Percentiles rank a stretch among this genome's conserved stretches.
Conservation (phyloP, 164 flowering plant genomes). For the Saururus chinensis region DNA sequence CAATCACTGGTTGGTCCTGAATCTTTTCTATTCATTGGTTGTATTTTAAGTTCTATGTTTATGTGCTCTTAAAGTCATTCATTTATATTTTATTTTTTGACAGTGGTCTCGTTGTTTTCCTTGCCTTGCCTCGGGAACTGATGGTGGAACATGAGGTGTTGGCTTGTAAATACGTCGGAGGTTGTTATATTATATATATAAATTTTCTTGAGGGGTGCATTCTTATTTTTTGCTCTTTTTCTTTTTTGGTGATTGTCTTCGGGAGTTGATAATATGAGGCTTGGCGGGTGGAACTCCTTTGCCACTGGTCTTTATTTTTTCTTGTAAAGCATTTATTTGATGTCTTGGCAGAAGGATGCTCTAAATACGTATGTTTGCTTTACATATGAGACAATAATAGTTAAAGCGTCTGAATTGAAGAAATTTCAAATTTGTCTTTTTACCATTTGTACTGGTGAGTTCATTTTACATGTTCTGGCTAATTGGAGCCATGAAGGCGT, state of each 20-base stretch:
- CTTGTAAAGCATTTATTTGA: neutral
- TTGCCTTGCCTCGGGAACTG: conserved; percentile 31
- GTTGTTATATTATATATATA: neutral
- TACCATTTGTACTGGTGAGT: neutral
- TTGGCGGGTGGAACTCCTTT: neutral
- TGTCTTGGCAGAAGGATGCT: neutral
- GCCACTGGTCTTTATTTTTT: neutral
- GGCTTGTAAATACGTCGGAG: conserved; percentile 18
- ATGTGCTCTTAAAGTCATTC: neutral
- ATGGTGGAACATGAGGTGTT: conserved; percentile 5
- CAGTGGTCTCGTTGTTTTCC: conserved; percentile 43
- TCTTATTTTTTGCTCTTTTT: neutral
- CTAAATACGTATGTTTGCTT: neutral
- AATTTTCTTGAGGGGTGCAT: neutral
- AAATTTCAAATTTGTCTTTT: neutral
- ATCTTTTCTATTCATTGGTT: neutral
- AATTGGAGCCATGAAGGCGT: too few species aligned
- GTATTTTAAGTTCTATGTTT: neutral
- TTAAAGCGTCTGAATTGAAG: neutral
- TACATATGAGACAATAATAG: neutral
- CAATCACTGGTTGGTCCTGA: neutral
- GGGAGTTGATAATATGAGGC: neutral
- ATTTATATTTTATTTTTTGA: neutral
- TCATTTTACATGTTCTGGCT: neutral
- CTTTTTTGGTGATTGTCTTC: neutral